These are phyloP conservation scores for Rhodosporidiobolus odoratus DNA, from an alignment of 768 basidiomycete species.

Conservation along the genomic window DNA sequence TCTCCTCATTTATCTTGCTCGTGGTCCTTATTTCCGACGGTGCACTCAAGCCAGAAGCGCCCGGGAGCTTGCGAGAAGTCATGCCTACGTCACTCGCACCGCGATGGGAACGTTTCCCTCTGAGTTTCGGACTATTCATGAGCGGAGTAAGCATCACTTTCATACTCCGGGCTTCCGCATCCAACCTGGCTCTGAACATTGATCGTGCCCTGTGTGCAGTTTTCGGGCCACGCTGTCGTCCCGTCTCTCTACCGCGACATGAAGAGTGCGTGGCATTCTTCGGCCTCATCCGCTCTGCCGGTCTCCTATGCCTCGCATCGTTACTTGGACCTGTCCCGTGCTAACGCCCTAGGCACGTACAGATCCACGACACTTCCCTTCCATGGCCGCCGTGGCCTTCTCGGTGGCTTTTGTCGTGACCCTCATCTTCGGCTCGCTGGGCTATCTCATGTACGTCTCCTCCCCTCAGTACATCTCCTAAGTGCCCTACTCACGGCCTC, in stretches of 20 bases:
- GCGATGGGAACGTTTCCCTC: slow-evolving; percentile 59
- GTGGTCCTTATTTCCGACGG: slow-evolving; percentile 77
- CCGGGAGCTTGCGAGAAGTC: slow-evolving; percentile 75
- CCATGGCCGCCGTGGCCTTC: slow-evolving; percentile 80
- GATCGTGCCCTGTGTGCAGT: slow-evolving; percentile 50
- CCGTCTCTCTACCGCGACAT: slow-evolving; percentile 87
- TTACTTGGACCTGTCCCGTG: background rate
- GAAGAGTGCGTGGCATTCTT: slow-evolving; percentile 45
- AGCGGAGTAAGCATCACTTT: slow-evolving; percentile 60
- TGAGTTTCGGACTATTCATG: slow-evolving; percentile 86
- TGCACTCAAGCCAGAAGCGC: slow-evolving; percentile 61
- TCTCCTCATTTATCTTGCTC: slow-evolving; percentile 70
- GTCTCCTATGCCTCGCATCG: background rate
- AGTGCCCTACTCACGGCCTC: too few relatives aligned
- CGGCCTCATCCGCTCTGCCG: background rate
- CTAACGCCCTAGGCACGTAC: too few relatives aligned
- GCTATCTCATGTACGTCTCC: slow-evolving; percentile 68
- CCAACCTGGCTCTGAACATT: background rate
- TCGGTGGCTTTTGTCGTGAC: slow-evolving; percentile 51
- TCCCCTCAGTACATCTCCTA: too few relatives aligned
- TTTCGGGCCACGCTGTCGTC: slow-evolving; percentile 86
- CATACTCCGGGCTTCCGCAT: background rate
- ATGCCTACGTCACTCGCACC: slow-evolving; percentile 63
- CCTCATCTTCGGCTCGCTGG: slow-evolving; percentile 64
- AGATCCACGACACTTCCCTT: slow-evolving; percentile 70